A percentile compares a stretch with the other conserved stretches of the same genome.
Evolutionary conservation across 768 basidiomycete species (phyloP).

Genomic region (Lentinula aciculospora): DNA sequence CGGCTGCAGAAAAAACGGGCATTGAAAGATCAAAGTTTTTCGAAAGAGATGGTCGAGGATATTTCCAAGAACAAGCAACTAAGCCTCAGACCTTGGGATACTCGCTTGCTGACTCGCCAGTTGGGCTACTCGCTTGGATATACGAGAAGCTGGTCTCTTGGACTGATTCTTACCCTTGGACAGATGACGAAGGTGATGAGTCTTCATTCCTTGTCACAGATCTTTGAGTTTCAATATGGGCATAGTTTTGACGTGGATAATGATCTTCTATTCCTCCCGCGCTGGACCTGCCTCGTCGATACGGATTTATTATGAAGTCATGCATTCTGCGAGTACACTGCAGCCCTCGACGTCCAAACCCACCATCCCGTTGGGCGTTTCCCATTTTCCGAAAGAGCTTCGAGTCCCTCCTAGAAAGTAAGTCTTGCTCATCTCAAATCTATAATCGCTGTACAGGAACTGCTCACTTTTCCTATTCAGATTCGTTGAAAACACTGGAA

Average conservation of each 20-base stretch:
- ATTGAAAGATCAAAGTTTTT: constrained; percentile 13
- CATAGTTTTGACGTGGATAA: constrained; percentile 55
- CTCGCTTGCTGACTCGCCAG: constrained; percentile 31
- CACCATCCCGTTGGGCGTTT: constrained; percentile 40
- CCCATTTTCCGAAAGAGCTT: constrained; percentile 48
- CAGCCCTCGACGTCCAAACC: constrained; percentile 5
- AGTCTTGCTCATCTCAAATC: background rate
- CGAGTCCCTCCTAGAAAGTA: constrained; percentile 6
- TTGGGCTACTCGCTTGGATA: constrained; percentile 32
- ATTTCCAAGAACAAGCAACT: constrained; percentile 21
- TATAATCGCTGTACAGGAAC: no score
- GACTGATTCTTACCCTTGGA: constrained; percentile 37
- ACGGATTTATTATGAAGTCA: constrained; percentile 53
- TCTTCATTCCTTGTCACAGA: background rate
- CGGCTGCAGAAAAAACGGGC: constrained; percentile 25
- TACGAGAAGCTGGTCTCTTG: constrained; percentile 27
- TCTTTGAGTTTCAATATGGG: background rate
- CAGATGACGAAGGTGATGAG: constrained; percentile 26
- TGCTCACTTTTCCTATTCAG: background rate
- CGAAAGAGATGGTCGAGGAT: constrained; percentile 18
- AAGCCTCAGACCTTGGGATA: constrained; percentile 35
- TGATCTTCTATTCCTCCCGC: constrained; percentile 54
- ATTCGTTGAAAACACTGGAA: background rate
- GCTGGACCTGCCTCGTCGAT: constrained; percentile 52
- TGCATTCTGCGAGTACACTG: constrained; percentile 12